phyloP scores from a whole-genome alignment of 331 rosid species.

The Acacia concinna region DNA sequence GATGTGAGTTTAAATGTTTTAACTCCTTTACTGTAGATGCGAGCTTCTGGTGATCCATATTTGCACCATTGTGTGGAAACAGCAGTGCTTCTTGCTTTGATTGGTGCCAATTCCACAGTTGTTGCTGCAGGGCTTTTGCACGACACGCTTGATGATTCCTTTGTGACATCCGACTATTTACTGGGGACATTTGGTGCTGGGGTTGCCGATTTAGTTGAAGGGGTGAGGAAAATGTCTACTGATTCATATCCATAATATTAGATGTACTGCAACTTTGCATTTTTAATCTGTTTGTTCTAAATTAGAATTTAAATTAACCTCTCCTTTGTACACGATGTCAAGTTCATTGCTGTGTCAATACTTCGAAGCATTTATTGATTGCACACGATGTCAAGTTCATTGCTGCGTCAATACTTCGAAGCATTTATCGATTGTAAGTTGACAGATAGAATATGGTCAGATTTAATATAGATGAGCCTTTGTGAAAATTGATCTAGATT shows the following conservation, averaged over 20 bases:
- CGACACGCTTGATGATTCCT: constrained; percentile 87
- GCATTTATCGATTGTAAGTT: background rate
- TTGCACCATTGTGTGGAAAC: constrained; percentile 96
- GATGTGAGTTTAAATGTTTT: constrained; percentile 24
- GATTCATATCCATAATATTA: constrained; percentile 1
- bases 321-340: background rate
- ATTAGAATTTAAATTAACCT: constrained; percentile 7
- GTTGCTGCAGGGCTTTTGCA: constrained; percentile 99
- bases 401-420: background rate
- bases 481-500: background rate
- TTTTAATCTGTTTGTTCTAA: constrained; percentile 20
- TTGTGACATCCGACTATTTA: constrained; percentile 68
- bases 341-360: background rate
- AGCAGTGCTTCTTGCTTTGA: constrained; percentile 77
- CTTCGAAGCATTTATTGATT: background rate
- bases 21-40: constrained; percentile 55
- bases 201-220: constrained; percentile 89
- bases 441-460: constrained; percentile 10
- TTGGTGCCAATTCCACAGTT: constrained; percentile 85
- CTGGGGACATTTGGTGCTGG: constrained; percentile 68
- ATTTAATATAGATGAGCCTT: background rate
- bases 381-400: background rate
- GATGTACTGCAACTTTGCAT: background rate
- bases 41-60: constrained; percentile 95
- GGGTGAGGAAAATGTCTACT: constrained; percentile 56